These are phyloP conservation scores for Brassica rapa DNA, from an alignment of 345 rosid genomes.

Conservation along the genomic window DNA sequence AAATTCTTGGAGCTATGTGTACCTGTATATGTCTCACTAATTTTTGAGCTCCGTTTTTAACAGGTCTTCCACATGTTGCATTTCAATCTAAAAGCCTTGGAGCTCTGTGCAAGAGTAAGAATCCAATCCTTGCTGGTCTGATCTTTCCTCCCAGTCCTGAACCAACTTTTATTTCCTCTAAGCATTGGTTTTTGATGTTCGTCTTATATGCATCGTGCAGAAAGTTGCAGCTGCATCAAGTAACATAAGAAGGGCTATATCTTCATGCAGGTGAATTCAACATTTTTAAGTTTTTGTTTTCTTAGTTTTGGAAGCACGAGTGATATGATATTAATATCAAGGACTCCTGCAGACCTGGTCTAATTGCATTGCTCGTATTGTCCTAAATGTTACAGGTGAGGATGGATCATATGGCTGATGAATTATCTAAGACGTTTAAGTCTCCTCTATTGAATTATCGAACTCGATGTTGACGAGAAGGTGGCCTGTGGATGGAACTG, in stretches of 20 bases:
- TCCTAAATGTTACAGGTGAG: constrained; percentile 52
- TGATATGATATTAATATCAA: not conserved
- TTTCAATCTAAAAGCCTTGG: constrained; percentile 80
- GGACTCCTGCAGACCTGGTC: not conserved
- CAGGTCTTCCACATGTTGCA: constrained; percentile 61
- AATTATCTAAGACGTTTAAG: constrained; percentile 74
- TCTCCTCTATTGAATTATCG: constrained; percentile 61
- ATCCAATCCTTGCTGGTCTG: not conserved
- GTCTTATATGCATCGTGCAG: constrained; percentile 8
- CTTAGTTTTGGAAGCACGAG: not conserved
- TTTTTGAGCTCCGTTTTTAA: constrained; percentile 4
- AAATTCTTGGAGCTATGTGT: not conserved
- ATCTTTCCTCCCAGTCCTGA: not conserved
- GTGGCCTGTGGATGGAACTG: constrained; percentile 51
- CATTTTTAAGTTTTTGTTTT: not conserved
- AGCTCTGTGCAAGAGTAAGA: constrained; percentile 94
- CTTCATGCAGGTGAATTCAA: constrained; percentile 28
- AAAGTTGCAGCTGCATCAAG: constrained; percentile 35
- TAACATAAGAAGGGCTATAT: constrained; percentile 35
- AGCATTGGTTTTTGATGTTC: not conserved
- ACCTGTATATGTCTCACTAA: not conserved
- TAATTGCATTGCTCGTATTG: not conserved
- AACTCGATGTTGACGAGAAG: constrained; percentile 52
- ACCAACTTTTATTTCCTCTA: not conserved
- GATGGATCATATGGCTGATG: constrained; percentile 79